A percentile compares a stretch with the other conserved stretches of the same genome.
Conservation (phyloP, 1,284 basidiomycete species). For the Ganoderma multipileum region DNA sequence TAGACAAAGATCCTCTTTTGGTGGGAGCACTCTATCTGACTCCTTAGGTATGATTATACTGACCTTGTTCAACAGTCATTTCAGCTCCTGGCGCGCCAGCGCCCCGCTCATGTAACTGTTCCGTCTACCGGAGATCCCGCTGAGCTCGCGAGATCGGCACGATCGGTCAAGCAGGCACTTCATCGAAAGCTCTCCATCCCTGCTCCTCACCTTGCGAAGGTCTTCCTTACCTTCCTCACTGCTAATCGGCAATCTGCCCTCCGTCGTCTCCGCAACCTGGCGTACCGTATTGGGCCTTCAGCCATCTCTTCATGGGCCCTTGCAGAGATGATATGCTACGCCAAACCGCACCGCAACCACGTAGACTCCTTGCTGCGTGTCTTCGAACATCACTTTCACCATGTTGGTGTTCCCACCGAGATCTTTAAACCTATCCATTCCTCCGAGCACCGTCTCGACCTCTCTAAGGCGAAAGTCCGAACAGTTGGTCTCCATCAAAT, state of each 20-base stretch:
- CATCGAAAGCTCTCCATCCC: background rate
- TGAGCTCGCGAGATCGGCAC: background rate
- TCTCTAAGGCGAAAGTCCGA: background rate
- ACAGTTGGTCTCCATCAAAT: background rate
- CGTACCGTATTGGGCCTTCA: conserved; percentile 22
- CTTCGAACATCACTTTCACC: conserved; percentile 44
- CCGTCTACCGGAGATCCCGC: background rate
- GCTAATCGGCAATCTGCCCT: conserved; percentile 17
- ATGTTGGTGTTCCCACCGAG: conserved; percentile 42
- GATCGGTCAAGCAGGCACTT: conserved; percentile 10
- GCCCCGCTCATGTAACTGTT: background rate
- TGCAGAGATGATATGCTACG: conserved; percentile 46
- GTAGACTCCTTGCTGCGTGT: conserved; percentile 9
- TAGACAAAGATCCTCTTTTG: background rate
- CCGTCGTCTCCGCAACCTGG: conserved; percentile 28
- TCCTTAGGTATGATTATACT: background rate
- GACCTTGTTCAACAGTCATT: background rate
- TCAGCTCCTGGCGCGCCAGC: no score
- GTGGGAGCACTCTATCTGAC: background rate
- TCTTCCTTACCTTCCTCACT: conserved; percentile 6
- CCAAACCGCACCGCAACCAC: conserved; percentile 29
- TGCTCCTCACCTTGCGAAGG: background rate
- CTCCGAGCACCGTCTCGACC: background rate
- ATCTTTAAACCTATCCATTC: conserved; percentile 2
- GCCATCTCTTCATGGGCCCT: conserved; percentile 42